Base-by-base conservation (phyloP, 257 asterid genomes). In the Petrea volubilis region DNA sequence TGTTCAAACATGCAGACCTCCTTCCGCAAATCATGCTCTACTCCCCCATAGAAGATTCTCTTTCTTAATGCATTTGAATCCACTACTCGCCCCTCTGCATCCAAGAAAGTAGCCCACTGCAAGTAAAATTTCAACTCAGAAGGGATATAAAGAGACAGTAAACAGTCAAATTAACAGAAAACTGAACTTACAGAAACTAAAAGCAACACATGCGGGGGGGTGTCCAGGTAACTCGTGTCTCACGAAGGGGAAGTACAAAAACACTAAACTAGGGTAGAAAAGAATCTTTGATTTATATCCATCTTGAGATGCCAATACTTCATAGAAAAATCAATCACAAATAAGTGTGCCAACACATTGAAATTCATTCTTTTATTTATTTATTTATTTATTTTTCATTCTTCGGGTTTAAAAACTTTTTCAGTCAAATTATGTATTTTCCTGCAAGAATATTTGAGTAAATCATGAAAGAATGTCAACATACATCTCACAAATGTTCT, bases 21-120 rank as follows among this genome's bases (percentile, higher is more conserved):
- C 58, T 84, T 85, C 75, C 98, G 85, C 83, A 86, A 68, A 86
- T 79, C 68, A 57, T 83, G 92, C 69, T 95, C 98, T 64, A 90
- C 82, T 34, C 98, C 97, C 25, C 98, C 99, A 64, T 92, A 95
- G 80, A 92, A 95, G 79, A 92, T 87, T 84, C 98, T 78, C 77
- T 84, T 88, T 77, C 81, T 83, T 67, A 92, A 80, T 12, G 96
- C 85, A 52, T 87, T 72, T 24, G 96, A 61, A 74, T 95, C 96
- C 82, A 40, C 58, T 14, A 92, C 86, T 60, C 92, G 84, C 40
- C 99, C 99, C 84, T 95, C 98, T 63, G 86, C 86, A 83, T 95
- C 99, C 89, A 92, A 82, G 81, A 85, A 92, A 60, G 88, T 78
- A 43, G 74, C 62, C 98, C 98, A 95, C 99, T 95, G 81, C 82